Evolutionary conservation across 176 grass and related monocot genomes (phyloP).

Genomic region (Rhynchospora pubera): DNA sequence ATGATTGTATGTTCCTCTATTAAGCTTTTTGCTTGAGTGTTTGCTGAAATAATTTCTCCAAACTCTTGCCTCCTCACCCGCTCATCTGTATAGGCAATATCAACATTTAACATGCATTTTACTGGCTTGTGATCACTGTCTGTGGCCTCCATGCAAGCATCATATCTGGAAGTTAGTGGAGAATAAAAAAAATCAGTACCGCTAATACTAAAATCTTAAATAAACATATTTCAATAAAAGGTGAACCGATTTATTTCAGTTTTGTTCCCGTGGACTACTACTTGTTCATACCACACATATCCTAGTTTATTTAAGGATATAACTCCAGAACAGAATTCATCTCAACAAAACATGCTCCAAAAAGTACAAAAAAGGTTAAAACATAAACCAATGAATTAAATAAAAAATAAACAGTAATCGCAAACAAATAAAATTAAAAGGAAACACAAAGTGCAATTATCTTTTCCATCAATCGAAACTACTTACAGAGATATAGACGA

Average conservation of each 20-base stretch:
- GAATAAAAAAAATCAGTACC: neutral
- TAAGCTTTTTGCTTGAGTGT: conserved; percentile 32
- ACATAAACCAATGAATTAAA: neutral
- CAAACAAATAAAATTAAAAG: neutral
- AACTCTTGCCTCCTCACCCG: conserved; percentile 51
- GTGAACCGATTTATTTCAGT: too few relatives aligned
- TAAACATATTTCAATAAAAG: neutral
- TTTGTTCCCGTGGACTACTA: neutral
- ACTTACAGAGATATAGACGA: conserved; percentile 84
- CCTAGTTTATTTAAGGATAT: neutral
- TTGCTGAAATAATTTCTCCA: conserved; percentile 61
- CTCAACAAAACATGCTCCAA: neutral
- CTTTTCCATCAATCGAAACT: conserved; percentile 10
- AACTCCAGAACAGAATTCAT: neutral
- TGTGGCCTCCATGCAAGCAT: conserved; percentile 83
- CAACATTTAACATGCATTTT: conserved; percentile 76
- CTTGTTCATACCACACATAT: neutral
- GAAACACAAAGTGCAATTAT: neutral
- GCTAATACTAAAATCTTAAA: neutral
- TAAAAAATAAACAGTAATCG: neutral
- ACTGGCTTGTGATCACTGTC: conserved; percentile 95
- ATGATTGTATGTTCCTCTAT: conserved; percentile 35
- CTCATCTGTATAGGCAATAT: conserved; percentile 71
- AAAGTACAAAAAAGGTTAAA: neutral
- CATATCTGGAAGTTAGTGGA: conserved; percentile 45